phyloP scores from a whole-genome alignment of 352 stramenopile genomes.

The Phytophthora podocarpi region DNA sequence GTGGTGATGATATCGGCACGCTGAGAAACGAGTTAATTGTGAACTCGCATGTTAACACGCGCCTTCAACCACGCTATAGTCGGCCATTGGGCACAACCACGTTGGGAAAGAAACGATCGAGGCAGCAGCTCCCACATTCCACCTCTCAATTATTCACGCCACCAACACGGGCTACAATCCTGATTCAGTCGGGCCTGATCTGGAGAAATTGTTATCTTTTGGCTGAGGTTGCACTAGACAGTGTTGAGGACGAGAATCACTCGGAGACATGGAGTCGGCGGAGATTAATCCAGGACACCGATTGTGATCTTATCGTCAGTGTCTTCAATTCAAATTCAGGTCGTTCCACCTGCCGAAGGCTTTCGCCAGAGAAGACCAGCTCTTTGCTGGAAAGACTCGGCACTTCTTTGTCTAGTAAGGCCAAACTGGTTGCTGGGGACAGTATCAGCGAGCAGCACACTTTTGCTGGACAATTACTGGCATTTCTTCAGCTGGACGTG shows the following conservation, averaged over 20 bases:
- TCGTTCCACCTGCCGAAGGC: conserved; percentile 20
- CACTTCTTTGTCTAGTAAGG: background rate
- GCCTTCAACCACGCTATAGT: conserved; percentile 25
- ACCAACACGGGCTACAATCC: conserved; percentile 4
- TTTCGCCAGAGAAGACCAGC: conserved; percentile 25
- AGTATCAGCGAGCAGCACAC: conserved; percentile 16
- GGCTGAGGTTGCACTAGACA: conserved; percentile 37
- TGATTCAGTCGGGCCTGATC: conserved; percentile 60
- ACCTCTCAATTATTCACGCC: conserved; percentile 17
- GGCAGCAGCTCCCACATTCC: conserved; percentile 21
- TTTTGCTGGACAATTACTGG: conserved; percentile 47
- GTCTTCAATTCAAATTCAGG: conserved; percentile 54
- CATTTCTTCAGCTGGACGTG: conserved; percentile 55
- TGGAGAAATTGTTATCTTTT: conserved; percentile 63
- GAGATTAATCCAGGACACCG: conserved; percentile 23
- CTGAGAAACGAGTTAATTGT: conserved; percentile 42
- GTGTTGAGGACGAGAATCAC: background rate
- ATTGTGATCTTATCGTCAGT: conserved; percentile 37
- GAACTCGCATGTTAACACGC: conserved; percentile 42
- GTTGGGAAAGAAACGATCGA: conserved; percentile 34
- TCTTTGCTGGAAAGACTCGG: conserved; percentile 14
- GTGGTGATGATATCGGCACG: conserved; percentile 3
- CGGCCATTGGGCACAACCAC: background rate
- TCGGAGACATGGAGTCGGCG: background rate
- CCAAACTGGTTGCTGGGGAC: background rate